Percentiles rank a stretch among this genome's conserved stretches.
Evolutionary conservation across 371 early-diverging fungal genomes (phyloP).

Genomic region (Smittium culicis): DNA sequence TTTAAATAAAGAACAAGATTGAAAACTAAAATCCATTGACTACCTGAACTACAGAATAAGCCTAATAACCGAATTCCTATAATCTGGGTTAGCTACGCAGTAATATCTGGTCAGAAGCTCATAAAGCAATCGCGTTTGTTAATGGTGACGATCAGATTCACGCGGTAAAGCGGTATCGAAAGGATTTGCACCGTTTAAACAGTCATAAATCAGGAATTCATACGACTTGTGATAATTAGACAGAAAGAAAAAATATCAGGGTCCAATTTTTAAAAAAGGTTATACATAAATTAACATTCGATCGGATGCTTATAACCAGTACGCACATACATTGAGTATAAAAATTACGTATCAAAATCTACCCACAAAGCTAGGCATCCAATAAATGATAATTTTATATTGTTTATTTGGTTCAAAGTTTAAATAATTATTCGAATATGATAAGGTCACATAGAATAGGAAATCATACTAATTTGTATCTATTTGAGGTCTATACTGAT

Average conservation of each 20-base stretch:
- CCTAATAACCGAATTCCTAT: neutral
- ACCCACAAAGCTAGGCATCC: neutral
- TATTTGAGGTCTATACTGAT: no score
- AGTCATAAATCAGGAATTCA: neutral
- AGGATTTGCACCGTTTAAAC: neutral
- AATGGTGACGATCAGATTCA: neutral
- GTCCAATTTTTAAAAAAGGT: neutral
- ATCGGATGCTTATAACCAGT: neutral
- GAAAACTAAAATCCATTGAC: neutral
- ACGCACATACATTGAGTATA: neutral
- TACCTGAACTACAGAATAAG: neutral
- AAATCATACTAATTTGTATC: neutral
- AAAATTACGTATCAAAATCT: neutral
- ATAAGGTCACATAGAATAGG: neutral
- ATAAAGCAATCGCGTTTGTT: neutral
- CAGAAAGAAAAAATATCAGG: neutral
- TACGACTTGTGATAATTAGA: neutral
- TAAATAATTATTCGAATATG: neutral
- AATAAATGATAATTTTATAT: neutral
- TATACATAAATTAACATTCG: neutral
- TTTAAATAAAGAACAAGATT: slow-evolving; percentile 3
- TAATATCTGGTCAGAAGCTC: neutral
- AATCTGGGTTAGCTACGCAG: neutral
- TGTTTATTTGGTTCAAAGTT: neutral
- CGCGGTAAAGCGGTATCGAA: neutral